A percentile compares a stretch with the other conserved stretches of the same genome.
Conservation (phyloP, 2,329 filamentous ascomycete genomes). For the Penicillium sp. region DNA sequence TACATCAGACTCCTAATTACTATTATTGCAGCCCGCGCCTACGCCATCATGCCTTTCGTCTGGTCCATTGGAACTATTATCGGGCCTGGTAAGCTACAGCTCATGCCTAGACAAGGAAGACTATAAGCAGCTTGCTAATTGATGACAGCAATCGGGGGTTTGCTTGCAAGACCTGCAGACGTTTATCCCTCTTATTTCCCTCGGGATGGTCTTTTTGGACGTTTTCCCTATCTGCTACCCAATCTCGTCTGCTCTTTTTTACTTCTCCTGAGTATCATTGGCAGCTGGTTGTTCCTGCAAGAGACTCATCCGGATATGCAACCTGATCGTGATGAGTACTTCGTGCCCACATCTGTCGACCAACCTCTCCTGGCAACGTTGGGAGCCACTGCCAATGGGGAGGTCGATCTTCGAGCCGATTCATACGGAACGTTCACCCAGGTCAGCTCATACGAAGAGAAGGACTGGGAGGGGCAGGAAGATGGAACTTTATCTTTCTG, state of each 20-base stretch:
- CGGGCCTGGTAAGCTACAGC: conserved; percentile 57
- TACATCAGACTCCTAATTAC: neutral
- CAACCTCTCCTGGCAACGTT: conserved; percentile 76
- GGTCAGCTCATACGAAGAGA: conserved; percentile 56
- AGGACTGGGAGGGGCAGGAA: conserved; percentile 53
- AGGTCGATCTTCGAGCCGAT: conserved; percentile 73
- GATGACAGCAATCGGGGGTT: conserved; percentile 72
- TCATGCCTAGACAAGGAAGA: neutral
- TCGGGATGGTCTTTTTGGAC: conserved; percentile 67
- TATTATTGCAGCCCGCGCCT: conserved; percentile 66
- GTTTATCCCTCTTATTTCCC: conserved; percentile 74
- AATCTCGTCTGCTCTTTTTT: conserved; percentile 81
- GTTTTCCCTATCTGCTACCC: conserved; percentile 83
- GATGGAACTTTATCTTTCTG: conserved; percentile 46
- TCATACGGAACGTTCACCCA: conserved; percentile 74
- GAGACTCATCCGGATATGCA: conserved; percentile 89
- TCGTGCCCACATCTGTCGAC: conserved; percentile 54
- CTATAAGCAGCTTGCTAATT: conserved; percentile 10
- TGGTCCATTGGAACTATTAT: conserved; percentile 90
- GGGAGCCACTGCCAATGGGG: conserved; percentile 70
- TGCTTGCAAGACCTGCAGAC: conserved; percentile 75
- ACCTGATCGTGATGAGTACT: conserved; percentile 45
- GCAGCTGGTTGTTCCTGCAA: conserved; percentile 78
- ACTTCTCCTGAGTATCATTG: conserved; percentile 74
- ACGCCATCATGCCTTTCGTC: conserved; percentile 90